Base-by-base conservation (phyloP, 805 yeast genomes). In the Hyphopichia homilentoma region DNA sequence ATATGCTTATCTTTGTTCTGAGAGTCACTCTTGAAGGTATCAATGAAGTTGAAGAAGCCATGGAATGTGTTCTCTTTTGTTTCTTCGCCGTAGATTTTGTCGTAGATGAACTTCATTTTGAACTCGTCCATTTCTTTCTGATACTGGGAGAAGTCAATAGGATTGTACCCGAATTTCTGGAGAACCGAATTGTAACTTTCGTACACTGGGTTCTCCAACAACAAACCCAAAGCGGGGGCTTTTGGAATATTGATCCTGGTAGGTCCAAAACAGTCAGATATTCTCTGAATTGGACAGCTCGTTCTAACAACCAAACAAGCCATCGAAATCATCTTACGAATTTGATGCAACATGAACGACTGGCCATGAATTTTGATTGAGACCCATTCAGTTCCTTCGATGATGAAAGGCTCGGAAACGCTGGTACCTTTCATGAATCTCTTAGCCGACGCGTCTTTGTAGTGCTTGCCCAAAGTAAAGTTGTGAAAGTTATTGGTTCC, bases 281-380 rank as follows among this genome's bases (percentile, higher is more conserved):
- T 84, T 47, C 95, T 77, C 16, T 73, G 73, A 20, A 75, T 52
- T 3, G 97, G 95, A 51, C 89, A 79, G 7, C 95, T 93, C 13
- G 93, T 80, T 52, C 98, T 75, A 15, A 90, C 79, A 12, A 84
- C 77, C 36, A 90, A 68, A 0, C 89, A 77, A 1, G 95, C 95
- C 94, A 90, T 82, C 15, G 96, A 90, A 38, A 93, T 86, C 97
- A 93, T 93, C 56, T 93, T 93, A 55, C 98, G 79, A 52, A 93
- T 93, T 70, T 90, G 98, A 62, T 90, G 97, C 42, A 93, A 71
- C 97, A 93, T 93, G 60, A 93, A 93, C 3, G 96, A 86, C 63
- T 93, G 98, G 6, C 98, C 98, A 57, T 93, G 98, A 44, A 93
- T 86, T 65, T 90, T 89, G 50, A 93, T 82, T 2, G 96, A 85